A percentile compares a stretch with the other conserved stretches of the same genome.
Conservation (phyloP, 2,329 filamentous ascomycete species). For the Dothistroma septosporum region DNA sequence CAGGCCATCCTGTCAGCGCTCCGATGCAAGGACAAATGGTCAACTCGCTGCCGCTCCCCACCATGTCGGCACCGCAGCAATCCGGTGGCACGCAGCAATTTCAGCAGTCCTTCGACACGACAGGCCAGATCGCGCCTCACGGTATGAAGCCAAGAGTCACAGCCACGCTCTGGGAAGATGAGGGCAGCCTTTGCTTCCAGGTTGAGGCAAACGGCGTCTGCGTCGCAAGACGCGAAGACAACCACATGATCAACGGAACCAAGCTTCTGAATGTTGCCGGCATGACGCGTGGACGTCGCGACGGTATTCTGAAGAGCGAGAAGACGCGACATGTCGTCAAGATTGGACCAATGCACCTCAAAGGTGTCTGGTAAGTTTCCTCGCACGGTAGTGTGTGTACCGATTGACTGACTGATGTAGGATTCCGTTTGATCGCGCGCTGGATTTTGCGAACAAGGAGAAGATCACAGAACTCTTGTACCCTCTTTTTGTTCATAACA, state of each 20-base stretch:
- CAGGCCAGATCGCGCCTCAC: slow-evolving; percentile 85
- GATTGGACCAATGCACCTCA: slow-evolving; percentile 97
- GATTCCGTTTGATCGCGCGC: slow-evolving; percentile 96
- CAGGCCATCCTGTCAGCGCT: slow-evolving; percentile 63
- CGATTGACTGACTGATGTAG: slow-evolving; percentile 44
- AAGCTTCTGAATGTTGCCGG: slow-evolving; percentile 95
- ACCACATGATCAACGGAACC: slow-evolving; percentile 98
- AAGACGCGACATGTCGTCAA: slow-evolving; percentile 96
- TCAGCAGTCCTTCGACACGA: slow-evolving; percentile 64
- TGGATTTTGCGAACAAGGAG: slow-evolving; percentile 99
- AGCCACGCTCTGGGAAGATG: slow-evolving; percentile 96
- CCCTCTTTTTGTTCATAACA: slow-evolving; percentile 95
- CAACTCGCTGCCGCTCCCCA: slow-evolving; percentile 61
- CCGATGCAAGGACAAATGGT: slow-evolving; percentile 63
- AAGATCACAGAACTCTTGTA: slow-evolving; percentile 96
- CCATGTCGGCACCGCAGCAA: slow-evolving; percentile 29
- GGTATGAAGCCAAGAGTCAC: slow-evolving; percentile 97
- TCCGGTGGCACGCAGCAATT: slow-evolving; percentile 21
- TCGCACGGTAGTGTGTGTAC: background rate
- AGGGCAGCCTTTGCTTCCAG: slow-evolving; percentile 95
- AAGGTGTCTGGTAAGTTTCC: slow-evolving; percentile 80
- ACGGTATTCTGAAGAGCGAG: slow-evolving; percentile 96
- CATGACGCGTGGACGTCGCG: slow-evolving; percentile 92
- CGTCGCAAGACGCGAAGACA: slow-evolving; percentile 91
- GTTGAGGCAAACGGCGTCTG: slow-evolving; percentile 95